Evolutionary conservation across 2,329 filamentous ascomycete species (phyloP).

Genomic region (Tetracladium maxilliforme): DNA sequence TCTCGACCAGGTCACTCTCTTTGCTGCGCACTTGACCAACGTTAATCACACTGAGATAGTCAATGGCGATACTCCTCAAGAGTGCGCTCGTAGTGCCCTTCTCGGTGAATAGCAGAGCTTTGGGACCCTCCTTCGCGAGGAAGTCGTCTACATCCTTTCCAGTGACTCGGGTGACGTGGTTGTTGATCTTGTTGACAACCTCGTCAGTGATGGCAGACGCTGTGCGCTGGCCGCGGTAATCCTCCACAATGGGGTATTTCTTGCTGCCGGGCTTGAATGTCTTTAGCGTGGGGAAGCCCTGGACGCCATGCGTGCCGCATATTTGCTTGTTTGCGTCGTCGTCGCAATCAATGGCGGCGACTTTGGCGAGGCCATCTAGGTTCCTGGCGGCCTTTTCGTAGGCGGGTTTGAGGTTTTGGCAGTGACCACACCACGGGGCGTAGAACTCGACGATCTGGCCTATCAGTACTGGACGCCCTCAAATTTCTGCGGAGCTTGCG

Average conservation of each 20-base stretch:
- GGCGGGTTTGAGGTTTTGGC: slow-evolving; percentile 85
- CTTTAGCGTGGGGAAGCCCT: slow-evolving; percentile 94
- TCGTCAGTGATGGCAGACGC: slow-evolving; percentile 82
- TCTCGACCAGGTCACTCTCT: slow-evolving; percentile 54
- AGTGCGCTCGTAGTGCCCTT: slow-evolving; percentile 80
- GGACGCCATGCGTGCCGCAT: slow-evolving; percentile 71
- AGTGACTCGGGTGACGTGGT: slow-evolving; percentile 69
- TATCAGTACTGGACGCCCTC: slow-evolving; percentile 6
- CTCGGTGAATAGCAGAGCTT: slow-evolving; percentile 84
- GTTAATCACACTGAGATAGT: slow-evolving; percentile 68
- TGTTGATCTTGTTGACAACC: slow-evolving; percentile 77
- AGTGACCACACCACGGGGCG: slow-evolving; percentile 95
- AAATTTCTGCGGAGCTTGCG: neutral
- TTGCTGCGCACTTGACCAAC: slow-evolving; percentile 73
- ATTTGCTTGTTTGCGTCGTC: slow-evolving; percentile 83
- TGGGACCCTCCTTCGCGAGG: slow-evolving; percentile 56
- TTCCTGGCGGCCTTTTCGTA: slow-evolving; percentile 89
- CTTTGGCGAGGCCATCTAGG: slow-evolving; percentile 83
- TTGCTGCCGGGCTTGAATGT: slow-evolving; percentile 79
- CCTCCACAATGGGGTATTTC: slow-evolving; percentile 66
- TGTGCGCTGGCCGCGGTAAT: slow-evolving; percentile 73
- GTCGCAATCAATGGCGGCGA: slow-evolving; percentile 90
- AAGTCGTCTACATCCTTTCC: slow-evolving; percentile 70
- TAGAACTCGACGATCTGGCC: slow-evolving; percentile 67
- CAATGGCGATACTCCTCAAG: slow-evolving; percentile 73